A percentile compares a stretch with the other conserved stretches of the same genome.
phyloP scores from a whole-genome alignment of 2,329 filamentous ascomycete genomes.

The Xylariaceae sp. region DNA sequence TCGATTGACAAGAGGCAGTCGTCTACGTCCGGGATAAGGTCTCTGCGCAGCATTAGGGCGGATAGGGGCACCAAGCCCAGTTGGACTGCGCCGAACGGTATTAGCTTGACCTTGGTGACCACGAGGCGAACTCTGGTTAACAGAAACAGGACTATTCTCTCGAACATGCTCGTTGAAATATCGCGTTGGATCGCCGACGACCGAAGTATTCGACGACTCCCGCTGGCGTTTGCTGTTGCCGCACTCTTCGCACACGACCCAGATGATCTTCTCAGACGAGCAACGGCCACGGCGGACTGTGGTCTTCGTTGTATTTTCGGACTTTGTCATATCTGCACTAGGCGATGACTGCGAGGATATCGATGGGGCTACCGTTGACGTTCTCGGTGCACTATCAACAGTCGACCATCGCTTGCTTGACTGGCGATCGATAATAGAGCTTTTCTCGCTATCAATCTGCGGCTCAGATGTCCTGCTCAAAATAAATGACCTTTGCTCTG shows the following conservation, averaged over 20 bases:
- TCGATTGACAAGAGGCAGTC: slow-evolving; percentile 28
- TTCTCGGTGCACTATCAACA: slow-evolving; percentile 25
- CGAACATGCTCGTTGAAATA: slow-evolving; percentile 31
- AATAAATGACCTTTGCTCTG: slow-evolving; percentile 12
- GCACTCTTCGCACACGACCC: slow-evolving; percentile 34
- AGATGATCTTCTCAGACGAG: slow-evolving; percentile 28
- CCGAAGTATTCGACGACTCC: slow-evolving; percentile 18
- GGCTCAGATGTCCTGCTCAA: slow-evolving; percentile 4
- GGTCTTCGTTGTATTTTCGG: slow-evolving; percentile 22
- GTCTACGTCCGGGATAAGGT: slow-evolving; percentile 25
- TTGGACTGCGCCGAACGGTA: slow-evolving; percentile 9
- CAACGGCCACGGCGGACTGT: slow-evolving; percentile 23
- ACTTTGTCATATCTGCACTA: slow-evolving; percentile 22
- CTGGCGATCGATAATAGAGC: slow-evolving; percentile 15
- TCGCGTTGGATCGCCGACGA: slow-evolving; percentile 29
- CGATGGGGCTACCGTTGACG: slow-evolving; percentile 23
- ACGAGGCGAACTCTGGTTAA: slow-evolving; percentile 4
- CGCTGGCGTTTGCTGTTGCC: slow-evolving; percentile 29
- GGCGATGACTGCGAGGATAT: slow-evolving; percentile 27
- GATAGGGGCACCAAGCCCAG: slow-evolving; percentile 15
- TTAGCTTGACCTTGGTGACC: slow-evolving; percentile 6
- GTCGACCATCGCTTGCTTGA: slow-evolving; percentile 34
- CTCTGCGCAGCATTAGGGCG: slow-evolving; percentile 18
- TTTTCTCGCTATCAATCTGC: slow-evolving; percentile 11
- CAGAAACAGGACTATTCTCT: slow-evolving; percentile 8